A percentile compares a stretch with the other conserved stretches of the same genome.
phyloP scores from a whole-genome alignment of 1,284 basidiomycete species.

The Austropuccinia psidii region DNA sequence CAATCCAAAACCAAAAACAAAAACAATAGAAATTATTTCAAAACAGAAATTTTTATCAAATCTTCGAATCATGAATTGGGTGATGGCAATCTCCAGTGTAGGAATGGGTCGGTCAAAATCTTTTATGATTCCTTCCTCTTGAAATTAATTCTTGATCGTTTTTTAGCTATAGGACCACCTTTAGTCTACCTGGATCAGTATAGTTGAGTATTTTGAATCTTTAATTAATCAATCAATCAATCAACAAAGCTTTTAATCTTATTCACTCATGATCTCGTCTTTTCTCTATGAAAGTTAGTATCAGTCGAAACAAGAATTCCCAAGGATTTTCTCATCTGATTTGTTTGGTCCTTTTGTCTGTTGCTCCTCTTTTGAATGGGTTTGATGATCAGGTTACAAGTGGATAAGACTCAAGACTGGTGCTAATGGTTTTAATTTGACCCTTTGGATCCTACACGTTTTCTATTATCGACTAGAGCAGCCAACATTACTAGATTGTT shows the following conservation, averaged over 20 bases:
- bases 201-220: background rate
- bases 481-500: constrained; percentile 38
- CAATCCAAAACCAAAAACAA: too few relatives aligned
- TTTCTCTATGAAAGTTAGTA: constrained; percentile 35
- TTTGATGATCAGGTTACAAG: background rate
- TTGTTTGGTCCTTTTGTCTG: constrained; percentile 44
- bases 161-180: constrained; percentile 47
- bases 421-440: background rate
- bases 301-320: constrained; percentile 45
- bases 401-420: background rate
- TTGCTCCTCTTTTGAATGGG: constrained; percentile 9
- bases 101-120: background rate
- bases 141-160: background rate
- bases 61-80: background rate
- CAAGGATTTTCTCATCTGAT: constrained; percentile 51
- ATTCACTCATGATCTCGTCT: background rate
- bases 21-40: too few relatives aligned
- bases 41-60: too few relatives aligned
- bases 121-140: too few relatives aligned
- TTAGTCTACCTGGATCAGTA: constrained; percentile 50
- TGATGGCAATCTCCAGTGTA: background rate
- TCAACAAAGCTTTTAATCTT: background rate
- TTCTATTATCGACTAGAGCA: background rate
- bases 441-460: background rate
- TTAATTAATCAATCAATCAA: background rate